These are phyloP conservation scores for Populus hybrid DNA, from an alignment of 441 rosid species.

Conservation along the genomic window DNA sequence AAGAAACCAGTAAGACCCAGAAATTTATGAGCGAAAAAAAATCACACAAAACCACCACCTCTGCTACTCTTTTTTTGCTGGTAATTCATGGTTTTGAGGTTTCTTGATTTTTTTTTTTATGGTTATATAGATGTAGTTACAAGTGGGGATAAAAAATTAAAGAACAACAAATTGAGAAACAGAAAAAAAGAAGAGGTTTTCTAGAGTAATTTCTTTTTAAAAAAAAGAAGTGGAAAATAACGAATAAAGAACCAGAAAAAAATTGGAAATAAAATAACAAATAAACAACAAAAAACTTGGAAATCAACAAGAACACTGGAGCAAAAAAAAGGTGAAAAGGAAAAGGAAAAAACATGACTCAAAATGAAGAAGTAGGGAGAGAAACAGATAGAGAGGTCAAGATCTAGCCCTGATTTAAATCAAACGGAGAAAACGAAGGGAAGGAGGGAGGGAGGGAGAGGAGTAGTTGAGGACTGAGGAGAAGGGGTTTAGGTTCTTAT, in stretches of 20 bases:
- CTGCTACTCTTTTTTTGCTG: conserved; percentile 7
- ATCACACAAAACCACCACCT: conserved; percentile 2
- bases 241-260: not conserved
- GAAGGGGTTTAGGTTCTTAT: conserved; percentile 19
- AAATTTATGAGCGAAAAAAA: not conserved
- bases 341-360: not conserved
- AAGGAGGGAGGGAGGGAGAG: not conserved
- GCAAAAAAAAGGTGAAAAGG: not conserved
- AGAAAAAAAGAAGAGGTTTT: not conserved
- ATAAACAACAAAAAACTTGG: not conserved
- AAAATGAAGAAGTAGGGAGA: not conserved
- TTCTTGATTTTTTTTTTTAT: not conserved
- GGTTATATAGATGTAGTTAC: not conserved
- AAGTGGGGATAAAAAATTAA: not conserved
- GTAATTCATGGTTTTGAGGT: conserved; percentile 16
- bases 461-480: not conserved
- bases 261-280: too few relatives aligned
- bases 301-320: not conserved
- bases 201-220: too few relatives aligned
- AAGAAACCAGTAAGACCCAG: conserved; percentile 3
- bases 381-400: conserved; percentile 12
- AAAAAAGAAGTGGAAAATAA: not conserved
- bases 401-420: conserved; percentile 14
- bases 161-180: not conserved
- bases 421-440: too few relatives aligned